A percentile compares a stretch with the other conserved stretches of the same genome.
phyloP scores from a whole-genome alignment of 2,329 filamentous ascomycete species.

The Colletotrichum siamense region DNA sequence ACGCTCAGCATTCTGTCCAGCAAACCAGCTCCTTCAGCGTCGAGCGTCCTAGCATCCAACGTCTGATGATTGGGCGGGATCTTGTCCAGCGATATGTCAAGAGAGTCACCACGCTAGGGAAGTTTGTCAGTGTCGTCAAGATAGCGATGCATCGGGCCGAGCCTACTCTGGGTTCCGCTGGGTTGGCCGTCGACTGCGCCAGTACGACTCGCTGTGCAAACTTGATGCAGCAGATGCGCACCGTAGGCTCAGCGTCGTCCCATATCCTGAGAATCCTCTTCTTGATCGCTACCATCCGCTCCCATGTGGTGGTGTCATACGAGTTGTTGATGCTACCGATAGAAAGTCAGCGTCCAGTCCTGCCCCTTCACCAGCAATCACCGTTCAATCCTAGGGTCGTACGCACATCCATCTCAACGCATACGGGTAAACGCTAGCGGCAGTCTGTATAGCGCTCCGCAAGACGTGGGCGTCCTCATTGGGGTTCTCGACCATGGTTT shows the following conservation, averaged over 20 bases:
- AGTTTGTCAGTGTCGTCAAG: conserved; percentile 25
- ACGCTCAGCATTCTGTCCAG: conserved; percentile 86
- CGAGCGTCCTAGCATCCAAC: conserved; percentile 79
- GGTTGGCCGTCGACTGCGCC: conserved; percentile 85
- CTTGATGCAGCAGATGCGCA: conserved; percentile 95
- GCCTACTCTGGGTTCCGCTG: conserved; percentile 82
- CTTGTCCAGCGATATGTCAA: conserved; percentile 85
- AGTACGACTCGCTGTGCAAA: conserved; percentile 94
- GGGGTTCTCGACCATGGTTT: conserved; percentile 71
- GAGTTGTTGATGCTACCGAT: conserved; percentile 80
- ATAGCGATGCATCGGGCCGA: conserved; percentile 12
- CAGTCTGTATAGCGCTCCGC: conserved; percentile 85
- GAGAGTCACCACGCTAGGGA: conserved; percentile 48
- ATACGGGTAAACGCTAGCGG: conserved; percentile 91
- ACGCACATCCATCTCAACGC: conserved; percentile 95
- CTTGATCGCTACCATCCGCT: conserved; percentile 88
- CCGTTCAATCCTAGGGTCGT: not conserved
- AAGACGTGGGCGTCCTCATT: conserved; percentile 81
- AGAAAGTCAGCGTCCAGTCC: conserved; percentile 29
- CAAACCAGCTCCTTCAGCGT: conserved; percentile 91
- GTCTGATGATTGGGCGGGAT: conserved; percentile 84
- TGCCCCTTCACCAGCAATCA: not conserved
- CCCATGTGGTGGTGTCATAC: conserved; percentile 82
- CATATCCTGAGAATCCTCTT: conserved; percentile 86
- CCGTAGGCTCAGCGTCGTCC: conserved; percentile 77